phyloP scores from a whole-genome alignment of 2,329 filamentous ascomycete genomes.

The Tolypocladium ovalisporum region DNA sequence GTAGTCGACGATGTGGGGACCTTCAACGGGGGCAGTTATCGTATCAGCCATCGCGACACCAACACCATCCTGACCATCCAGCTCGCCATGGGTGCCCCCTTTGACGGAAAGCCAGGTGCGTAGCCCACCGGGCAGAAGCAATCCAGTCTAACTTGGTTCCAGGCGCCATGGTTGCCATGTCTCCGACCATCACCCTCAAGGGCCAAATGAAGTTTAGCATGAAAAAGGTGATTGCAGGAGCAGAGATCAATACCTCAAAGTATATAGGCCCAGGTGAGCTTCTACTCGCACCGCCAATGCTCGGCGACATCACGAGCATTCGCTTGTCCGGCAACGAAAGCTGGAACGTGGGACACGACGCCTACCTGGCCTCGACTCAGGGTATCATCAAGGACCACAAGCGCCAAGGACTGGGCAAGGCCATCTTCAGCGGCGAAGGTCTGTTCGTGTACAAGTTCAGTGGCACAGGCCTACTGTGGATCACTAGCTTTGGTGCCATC shows the following conservation, averaged over 20 bases:
- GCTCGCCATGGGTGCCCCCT: constrained; percentile 76
- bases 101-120: constrained; percentile 65
- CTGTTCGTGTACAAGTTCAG: constrained; percentile 81
- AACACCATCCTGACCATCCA: constrained; percentile 87
- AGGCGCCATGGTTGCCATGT: constrained; percentile 94
- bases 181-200: constrained; percentile 71
- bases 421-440: constrained; percentile 88
- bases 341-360: constrained; percentile 82
- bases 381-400: constrained; percentile 85
- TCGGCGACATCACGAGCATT: constrained; percentile 80
- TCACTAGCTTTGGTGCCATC: constrained; percentile 89
- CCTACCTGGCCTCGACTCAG: constrained; percentile 75
- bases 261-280: constrained; percentile 89
- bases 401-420: constrained; percentile 75
- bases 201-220: constrained; percentile 76
- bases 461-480: constrained; percentile 74
- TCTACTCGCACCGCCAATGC: constrained; percentile 64
- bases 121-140: not conserved
- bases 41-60: constrained; percentile 83
- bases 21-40: constrained; percentile 91
- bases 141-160: not conserved
- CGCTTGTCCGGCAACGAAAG: constrained; percentile 58
- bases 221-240: constrained; percentile 81
- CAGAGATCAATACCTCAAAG: constrained; percentile 66
- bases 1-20: constrained; percentile 80